Conservation (phyloP, 2,329 filamentous ascomycete species). For the Neonectria hederae region DNA sequence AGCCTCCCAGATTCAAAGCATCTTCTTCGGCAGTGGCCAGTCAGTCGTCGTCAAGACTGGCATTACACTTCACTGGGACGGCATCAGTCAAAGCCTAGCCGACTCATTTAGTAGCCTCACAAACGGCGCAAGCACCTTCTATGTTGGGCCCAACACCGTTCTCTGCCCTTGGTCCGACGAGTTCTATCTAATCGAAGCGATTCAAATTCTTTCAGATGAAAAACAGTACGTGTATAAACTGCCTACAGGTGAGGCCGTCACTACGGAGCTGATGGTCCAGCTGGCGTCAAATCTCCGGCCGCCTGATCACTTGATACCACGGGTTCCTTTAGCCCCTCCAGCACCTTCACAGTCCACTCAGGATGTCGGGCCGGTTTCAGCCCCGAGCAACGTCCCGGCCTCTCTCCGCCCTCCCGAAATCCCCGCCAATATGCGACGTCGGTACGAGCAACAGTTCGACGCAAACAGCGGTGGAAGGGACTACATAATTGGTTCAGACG, state of each 20-base stretch:
- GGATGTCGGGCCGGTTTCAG: background rate
- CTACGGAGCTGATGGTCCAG: background rate
- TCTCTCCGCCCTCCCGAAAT: constrained; percentile 4
- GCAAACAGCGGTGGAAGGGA: background rate
- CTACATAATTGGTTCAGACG: constrained; percentile 1
- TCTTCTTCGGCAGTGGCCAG: constrained; percentile 9
- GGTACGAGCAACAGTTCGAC: constrained; percentile 15
- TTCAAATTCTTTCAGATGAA: background rate
- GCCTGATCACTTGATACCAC: constrained; percentile 2
- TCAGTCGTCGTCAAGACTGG: constrained; percentile 8
- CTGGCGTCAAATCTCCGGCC: constrained; percentile 6
- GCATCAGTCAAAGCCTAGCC: background rate
- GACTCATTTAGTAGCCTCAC: background rate
- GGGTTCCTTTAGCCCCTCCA: background rate
- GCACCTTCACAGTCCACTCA: background rate
- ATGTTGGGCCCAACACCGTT: background rate
- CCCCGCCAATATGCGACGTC: constrained; percentile 4
- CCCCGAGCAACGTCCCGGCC: background rate
- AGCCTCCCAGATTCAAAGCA: background rate
- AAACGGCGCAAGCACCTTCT: background rate
- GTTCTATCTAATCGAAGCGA: constrained; percentile 14
- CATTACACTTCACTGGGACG: constrained; percentile 1
- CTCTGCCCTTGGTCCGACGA: constrained; percentile 23
- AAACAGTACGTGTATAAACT: background rate
- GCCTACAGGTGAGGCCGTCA: background rate